A percentile compares a stretch with the other conserved stretches of the same genome.
Conservation (phyloP, 192 early-diverging fungal species). For the Coemansia biformis region DNA sequence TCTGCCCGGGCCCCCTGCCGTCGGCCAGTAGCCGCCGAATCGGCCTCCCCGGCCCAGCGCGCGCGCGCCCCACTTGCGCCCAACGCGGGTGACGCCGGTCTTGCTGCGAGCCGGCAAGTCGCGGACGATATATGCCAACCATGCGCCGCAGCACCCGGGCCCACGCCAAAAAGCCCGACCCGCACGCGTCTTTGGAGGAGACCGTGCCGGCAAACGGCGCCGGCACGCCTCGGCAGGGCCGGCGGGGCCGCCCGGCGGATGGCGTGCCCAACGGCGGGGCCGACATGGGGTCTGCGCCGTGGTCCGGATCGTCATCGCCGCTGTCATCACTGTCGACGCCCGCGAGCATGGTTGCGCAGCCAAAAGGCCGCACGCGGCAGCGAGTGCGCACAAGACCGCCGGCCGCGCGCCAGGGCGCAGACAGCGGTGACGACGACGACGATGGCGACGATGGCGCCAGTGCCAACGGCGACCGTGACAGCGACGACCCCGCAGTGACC, state of each 20-base stretch:
- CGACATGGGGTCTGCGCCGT: neutral
- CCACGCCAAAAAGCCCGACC: slow-evolving; percentile 10
- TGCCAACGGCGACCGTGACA: neutral
- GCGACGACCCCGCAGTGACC: neutral
- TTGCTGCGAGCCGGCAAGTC: too few species aligned
- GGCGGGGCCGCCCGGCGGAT: neutral
- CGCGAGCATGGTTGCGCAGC: slow-evolving; percentile 10
- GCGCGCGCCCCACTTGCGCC: too few species aligned
- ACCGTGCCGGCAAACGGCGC: slow-evolving; percentile 1
- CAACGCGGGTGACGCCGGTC: too few species aligned
- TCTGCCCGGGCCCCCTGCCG: too few species aligned
- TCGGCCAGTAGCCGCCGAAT: too few species aligned
- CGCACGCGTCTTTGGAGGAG: too few species aligned
- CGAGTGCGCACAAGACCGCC: slow-evolving; percentile 2
- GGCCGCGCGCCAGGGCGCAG: too few species aligned
- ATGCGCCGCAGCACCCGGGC: slow-evolving; percentile 32
- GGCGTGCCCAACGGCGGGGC: neutral
- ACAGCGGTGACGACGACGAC: neutral
- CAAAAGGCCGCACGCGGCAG: slow-evolving; percentile 1
- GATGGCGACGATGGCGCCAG: neutral
- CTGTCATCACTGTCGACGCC: slow-evolving; percentile 40
- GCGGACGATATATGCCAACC: slow-evolving; percentile 22
- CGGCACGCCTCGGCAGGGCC: slow-evolving; percentile 2
- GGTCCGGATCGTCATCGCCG: slow-evolving; percentile 27
- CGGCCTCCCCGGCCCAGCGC: too few species aligned